A percentile compares a stretch with the other conserved stretches of the same genome.
These are phyloP conservation scores for Russula ochroleuca DNA, from an alignment of 768 basidiomycete genomes.

Conservation along the genomic window DNA sequence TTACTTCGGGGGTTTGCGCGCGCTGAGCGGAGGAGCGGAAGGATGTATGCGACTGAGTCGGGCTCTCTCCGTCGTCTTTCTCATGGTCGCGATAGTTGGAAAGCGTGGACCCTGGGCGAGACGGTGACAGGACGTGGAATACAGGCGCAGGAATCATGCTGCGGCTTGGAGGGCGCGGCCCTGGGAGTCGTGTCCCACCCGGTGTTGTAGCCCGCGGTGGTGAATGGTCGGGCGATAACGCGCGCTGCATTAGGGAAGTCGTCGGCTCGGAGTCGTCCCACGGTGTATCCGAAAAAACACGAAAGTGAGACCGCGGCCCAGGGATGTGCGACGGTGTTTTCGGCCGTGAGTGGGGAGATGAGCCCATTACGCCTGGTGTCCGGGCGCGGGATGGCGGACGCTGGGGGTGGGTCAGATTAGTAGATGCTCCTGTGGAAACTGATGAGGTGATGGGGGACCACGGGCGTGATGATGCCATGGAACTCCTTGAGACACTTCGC, in stretches of 20 bases:
- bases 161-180: conserved; percentile 71
- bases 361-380: conserved; percentile 41
- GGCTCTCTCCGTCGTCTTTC: conserved; percentile 14
- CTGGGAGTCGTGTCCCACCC: conserved; percentile 43
- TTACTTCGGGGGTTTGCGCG: conserved; percentile 68
- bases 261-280: conserved; percentile 47
- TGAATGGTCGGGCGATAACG: conserved; percentile 56
- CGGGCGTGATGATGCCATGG: conserved; percentile 28
- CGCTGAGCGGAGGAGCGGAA: conserved; percentile 45
- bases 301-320: conserved; percentile 46
- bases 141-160: conserved; percentile 81
- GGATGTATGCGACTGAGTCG: conserved; percentile 29
- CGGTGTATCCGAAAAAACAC: conserved; percentile 46
- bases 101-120: conserved; percentile 67
- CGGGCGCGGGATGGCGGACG: conserved; percentile 54
- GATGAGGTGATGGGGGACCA: conserved; percentile 28
- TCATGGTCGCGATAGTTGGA: conserved; percentile 45
- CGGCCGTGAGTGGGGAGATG: conserved; percentile 64
- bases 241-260: conserved; percentile 49
- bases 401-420: conserved; percentile 40
- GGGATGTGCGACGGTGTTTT: conserved; percentile 82
- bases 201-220: conserved; percentile 39
- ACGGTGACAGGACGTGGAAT: conserved; percentile 63
- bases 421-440: conserved; percentile 30
- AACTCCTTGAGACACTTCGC: conserved; percentile 27